Evolutionary conservation across 768 basidiomycete species (phyloP), one percentile per base, ranked within the genome.

Genomic region (Pleurotus ostreatus): DNA sequence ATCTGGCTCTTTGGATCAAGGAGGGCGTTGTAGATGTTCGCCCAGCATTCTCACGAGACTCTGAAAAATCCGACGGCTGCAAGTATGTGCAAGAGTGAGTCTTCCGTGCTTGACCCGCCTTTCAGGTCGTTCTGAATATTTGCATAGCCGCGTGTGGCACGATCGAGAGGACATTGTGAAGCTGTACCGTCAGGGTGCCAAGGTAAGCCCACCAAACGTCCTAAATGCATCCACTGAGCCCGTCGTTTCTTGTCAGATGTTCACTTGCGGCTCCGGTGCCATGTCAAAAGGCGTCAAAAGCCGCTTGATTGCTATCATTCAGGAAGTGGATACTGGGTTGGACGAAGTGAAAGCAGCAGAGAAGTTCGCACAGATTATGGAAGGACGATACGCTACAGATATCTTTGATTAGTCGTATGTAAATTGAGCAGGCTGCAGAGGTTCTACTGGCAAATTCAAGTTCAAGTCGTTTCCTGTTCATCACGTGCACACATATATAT

Each of bases 321-420:
- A 69, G 57, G 67, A 45, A 11, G 60, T 48, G 43, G 59, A 47
- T 39, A 9, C 6, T 30, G 58, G 60, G 2, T 51, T 60, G 16
- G 59, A 63, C 38, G 63, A 67, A 9, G 62, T 58, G 5, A 65
- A 71, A 43, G 74, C 74, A 0, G 62, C 63, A 8, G 65, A 51
- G 20, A 56, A 65, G 47, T 74, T 75, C 55, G 66, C 34, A 5
- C 12, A 71, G 55, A 65, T 76, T 13, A 68, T 68, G 30, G 68
- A 70, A 16, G 73, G 71, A 5, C 66, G 78, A 13, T 78, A 74
- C 59, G 75, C 75, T 2, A 75, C 76, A 2, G 78, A 78, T 60
- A 70, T 78, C 22, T 80, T 78, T 56, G 76, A 76, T 22, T 79
- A 30, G 30, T 23, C 4, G 22, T 23, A 23, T 23, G 22, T 23